These are phyloP conservation scores for Dendrobium catenatum DNA, from an alignment of 106 monocot genomes.

Conservation along the genomic window DNA sequence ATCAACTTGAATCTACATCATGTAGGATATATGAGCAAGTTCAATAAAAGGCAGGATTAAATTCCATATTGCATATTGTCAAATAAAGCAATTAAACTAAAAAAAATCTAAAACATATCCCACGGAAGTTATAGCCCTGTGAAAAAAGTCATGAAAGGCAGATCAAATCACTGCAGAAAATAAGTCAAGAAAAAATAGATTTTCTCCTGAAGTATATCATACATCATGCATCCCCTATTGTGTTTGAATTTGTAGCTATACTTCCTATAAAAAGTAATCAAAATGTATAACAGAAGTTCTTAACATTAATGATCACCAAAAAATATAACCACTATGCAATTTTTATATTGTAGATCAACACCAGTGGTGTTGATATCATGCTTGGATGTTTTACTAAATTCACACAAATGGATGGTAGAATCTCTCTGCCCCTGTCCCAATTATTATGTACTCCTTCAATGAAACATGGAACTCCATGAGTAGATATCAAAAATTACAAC, in stretches of 20 bases:
- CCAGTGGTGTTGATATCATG: too few relatives aligned
- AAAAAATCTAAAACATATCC: neutral
- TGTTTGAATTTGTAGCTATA: neutral
- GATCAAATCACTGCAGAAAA: neutral
- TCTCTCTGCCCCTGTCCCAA: too few relatives aligned
- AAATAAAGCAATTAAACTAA: neutral
- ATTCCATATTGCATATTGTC: neutral
- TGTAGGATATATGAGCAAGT: neutral
- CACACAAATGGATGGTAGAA: too few relatives aligned
- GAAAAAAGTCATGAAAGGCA: neutral
- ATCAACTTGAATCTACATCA: slow-evolving; percentile 86
- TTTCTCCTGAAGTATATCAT: neutral
- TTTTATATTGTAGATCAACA: too few relatives aligned
- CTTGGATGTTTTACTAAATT: too few relatives aligned
- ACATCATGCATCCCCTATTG: neutral
- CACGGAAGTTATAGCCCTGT: neutral
- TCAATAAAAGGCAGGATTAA: neutral
- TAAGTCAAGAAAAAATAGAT: neutral
- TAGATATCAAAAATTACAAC: too few relatives aligned
- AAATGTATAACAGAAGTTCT: neutral
- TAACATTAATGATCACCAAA: neutral
- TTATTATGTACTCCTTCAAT: too few relatives aligned
- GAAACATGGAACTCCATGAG: too few relatives aligned
- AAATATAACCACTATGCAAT: neutral
- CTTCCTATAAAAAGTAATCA: neutral